Conservation (phyloP, 2,329 filamentous ascomycete genomes). For the Mariannaea elegans region DNA sequence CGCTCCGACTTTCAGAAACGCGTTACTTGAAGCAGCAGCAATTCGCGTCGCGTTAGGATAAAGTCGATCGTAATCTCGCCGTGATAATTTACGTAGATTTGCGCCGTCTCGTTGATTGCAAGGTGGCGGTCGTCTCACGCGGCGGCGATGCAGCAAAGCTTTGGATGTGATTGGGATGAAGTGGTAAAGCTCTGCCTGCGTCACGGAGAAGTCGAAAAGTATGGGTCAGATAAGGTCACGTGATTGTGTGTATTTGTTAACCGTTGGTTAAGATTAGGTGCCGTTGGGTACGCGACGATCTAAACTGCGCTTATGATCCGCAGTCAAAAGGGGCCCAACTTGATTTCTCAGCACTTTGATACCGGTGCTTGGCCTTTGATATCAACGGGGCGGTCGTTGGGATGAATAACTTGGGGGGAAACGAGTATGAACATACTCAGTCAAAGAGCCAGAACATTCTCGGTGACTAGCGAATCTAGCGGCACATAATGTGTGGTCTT, state of each 20-base stretch:
- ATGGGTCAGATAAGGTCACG: conserved; percentile 42
- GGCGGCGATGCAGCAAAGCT: conserved; percentile 29
- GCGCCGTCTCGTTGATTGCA: conserved; percentile 23
- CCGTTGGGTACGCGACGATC: neutral
- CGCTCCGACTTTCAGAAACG: conserved; percentile 32
- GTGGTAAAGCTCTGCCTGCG: conserved; percentile 41
- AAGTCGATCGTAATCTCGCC: conserved; percentile 29
- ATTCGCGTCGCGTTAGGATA: conserved; percentile 39
- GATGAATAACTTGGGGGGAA: no score
- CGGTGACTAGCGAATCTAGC: conserved; percentile 11
- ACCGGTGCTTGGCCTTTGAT: neutral
- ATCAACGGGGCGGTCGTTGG: neutral
- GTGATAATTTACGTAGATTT: conserved; percentile 16
- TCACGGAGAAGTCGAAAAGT: conserved; percentile 40
- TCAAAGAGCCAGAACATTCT: conserved; percentile 35
- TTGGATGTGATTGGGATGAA: conserved; percentile 33
- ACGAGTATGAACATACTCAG: no score
- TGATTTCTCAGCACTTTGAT: conserved; percentile 18
- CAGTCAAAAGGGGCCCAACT: neutral
- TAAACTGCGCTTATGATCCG: conserved; percentile 16
- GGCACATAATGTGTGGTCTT: no score
- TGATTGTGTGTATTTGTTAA: conserved; percentile 34
- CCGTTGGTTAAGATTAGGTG: conserved; percentile 1
- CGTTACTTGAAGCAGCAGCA: conserved; percentile 32
- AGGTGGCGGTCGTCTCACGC: conserved; percentile 28